Evolutionary conservation across 352 stramenopile species (phyloP), one percentile per base, ranked within the genome.

Genomic region (Phytopythium helicoides): DNA sequence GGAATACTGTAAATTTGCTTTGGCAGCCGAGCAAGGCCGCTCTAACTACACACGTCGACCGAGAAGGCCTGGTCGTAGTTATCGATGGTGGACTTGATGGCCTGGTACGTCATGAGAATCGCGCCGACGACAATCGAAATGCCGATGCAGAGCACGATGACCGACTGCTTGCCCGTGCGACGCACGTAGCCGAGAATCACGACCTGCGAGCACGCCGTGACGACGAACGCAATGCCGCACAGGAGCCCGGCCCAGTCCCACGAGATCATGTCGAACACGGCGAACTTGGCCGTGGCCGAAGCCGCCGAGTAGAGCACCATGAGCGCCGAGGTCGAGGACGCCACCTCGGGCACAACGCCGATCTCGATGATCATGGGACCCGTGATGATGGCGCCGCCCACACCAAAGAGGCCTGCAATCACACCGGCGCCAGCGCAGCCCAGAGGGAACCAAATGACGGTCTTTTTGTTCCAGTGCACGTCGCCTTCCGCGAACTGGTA

Each of bases 71-170:
- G 54, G 22, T 69, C 67, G 18, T 63, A 62, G 36, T 62, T 41
- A 22, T 81, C 63, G 31, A 85, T 69, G 22, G 72, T 77, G 12
- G 55, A 62, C 38, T 68, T 76, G 56, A 85, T 78, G 18, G 64
- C 65, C 45, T 74, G 66, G 51, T 81, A 87, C 23, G 70, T 62
- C 76, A 87, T 86, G 42, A 82, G 53, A 25, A 62, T 46, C 9
- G 52, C 60, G 23, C 76, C 76, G 40, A 83, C 49, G 21, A 67
- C 47, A 22, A 83, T 70, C 12, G 71, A 65, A 19, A 61, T 58
- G 28, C 60, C 68, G 37, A 87, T 81, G 47, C 73, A 88, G 14
- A 85, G 66, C 18, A 88, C 71, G 34, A 88, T 80, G 54, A 88
- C 76, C 2, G 74, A 83, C 46, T 85, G 72, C 0, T 66, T 60